Evolutionary conservation across 2,329 filamentous ascomycete genomes (phyloP), one percentile per base, ranked within the genome.

Genomic region (Penicillium glabrum): DNA sequence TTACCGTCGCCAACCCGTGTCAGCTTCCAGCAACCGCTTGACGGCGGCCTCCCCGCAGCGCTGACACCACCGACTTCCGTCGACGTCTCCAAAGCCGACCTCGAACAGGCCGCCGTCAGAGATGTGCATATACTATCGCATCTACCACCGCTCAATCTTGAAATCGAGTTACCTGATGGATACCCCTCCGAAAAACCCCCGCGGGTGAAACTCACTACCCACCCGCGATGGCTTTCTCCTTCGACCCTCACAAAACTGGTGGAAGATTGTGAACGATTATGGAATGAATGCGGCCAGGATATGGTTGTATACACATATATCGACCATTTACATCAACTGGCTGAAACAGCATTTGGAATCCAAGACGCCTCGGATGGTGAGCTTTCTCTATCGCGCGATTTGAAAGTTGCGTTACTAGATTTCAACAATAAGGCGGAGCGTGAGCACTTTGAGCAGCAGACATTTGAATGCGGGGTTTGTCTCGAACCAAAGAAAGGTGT

Each of bases 401-500:
- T 83, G 54, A 89, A 91, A 73, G 84, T 90, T 19, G 83, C 86
- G 5, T 80, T 97, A 14, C 74, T 96, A 44, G 89, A 92, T 62
- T 91, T 90, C 66, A 89, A 96, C 68, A 86, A 85, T 57, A 87
- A 87, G 59, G 86, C 89, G 7, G 89, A 89, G 68, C 84, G 85
- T 53, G 84, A 85, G 23, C 86, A 86, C 0, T 98, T 97, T 70
- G 88, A 95, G 58, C 86, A 86, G 63, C 89, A 88, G 65, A 96
- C 91, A 0, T 97, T 95, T 69, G 86, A 93, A 51, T 98, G 93
- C 63, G 90, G 89, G 1, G 83, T 98, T 47, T 97, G 93, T 70
- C 76, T 97, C 46, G 93, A 98, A 72, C 92, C 92, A 0, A 96
- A 96, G 74, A 97, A 96, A 72, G 95, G 95, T 1, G 75, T 79